Conservation (phyloP, 1,139 yeast species). For the Taiozyma sp. region DNA sequence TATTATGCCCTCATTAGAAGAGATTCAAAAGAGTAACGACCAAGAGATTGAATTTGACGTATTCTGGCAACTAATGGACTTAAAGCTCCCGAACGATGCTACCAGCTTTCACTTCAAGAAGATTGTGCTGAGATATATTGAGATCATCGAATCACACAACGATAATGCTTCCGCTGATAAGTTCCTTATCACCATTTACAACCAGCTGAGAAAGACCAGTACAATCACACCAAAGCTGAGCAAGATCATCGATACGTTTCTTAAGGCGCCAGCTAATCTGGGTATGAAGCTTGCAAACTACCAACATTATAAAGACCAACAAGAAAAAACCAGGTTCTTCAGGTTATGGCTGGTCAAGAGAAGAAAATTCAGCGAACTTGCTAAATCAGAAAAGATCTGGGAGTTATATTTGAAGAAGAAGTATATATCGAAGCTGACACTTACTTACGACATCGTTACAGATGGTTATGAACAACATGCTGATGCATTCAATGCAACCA, state of each 20-base stretch:
- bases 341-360: conserved; percentile 16
- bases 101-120: conserved; percentile 14
- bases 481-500: conserved; percentile 9
- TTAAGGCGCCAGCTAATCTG: conserved; percentile 17
- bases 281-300: conserved; percentile 21
- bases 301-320: conserved; percentile 11
- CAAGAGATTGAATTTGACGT: conserved; percentile 11
- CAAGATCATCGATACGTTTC: conserved; percentile 16
- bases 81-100: conserved; percentile 6
- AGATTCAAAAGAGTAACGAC: not conserved
- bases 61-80: conserved; percentile 4
- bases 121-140: conserved; percentile 13
- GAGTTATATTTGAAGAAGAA: conserved; percentile 13
- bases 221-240: conserved; percentile 6
- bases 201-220: conserved; percentile 11
- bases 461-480: conserved; percentile 20
- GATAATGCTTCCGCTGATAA: conserved; percentile 14
- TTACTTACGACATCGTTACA: conserved; percentile 10
- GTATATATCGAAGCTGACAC: conserved; percentile 7
- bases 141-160: conserved; percentile 11
- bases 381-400: conserved; percentile 14
- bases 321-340: conserved; percentile 2
- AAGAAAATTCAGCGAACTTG: conserved; percentile 13
- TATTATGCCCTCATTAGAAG: conserved; percentile 2
- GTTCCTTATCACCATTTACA: conserved; percentile 19